Conservation (phyloP, 768 basidiomycete species). For the Galerina marginata region DNA sequence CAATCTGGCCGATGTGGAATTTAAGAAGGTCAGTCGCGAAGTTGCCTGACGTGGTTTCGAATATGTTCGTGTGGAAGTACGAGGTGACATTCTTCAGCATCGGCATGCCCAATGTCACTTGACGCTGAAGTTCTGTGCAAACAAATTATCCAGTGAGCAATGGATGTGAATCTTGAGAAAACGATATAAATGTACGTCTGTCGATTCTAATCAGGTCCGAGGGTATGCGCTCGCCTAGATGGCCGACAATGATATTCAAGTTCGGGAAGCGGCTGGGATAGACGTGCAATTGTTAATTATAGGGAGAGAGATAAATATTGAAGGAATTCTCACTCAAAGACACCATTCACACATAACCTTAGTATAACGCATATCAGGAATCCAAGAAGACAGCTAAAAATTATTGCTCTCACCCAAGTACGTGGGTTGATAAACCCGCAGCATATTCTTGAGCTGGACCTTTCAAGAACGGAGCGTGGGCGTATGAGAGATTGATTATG, state of each 20-base stretch:
- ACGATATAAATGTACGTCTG: conserved; percentile 33
- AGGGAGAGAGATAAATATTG: background rate
- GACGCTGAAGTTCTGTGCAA: conserved; percentile 33
- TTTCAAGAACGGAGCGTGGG: conserved; percentile 38
- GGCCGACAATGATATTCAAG: conserved; percentile 47
- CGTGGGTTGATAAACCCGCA: conserved; percentile 43
- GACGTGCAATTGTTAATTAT: background rate
- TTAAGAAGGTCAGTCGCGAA: conserved; percentile 44
- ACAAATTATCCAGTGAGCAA: background rate
- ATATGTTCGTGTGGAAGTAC: conserved; percentile 45
- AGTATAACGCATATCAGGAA: background rate
- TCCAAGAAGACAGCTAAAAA: background rate
- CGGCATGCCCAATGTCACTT: conserved; percentile 30
- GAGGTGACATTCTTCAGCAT: conserved; percentile 43
- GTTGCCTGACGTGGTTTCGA: conserved; percentile 47
- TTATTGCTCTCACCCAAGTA: conserved; percentile 36
- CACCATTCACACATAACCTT: conserved; percentile 42
- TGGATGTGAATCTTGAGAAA: background rate
- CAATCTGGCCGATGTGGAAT: conserved; percentile 45
- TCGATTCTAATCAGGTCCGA: conserved; percentile 48
- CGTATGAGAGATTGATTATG: conserved; percentile 30
- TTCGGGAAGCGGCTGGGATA: conserved; percentile 44
- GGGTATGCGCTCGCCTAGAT: conserved; percentile 47
- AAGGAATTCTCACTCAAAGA: conserved; percentile 38
- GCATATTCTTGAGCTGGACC: conserved; percentile 44